Base-by-base conservation (phyloP, 305 asterid genomes). In the Fraxinus baroniana region DNA sequence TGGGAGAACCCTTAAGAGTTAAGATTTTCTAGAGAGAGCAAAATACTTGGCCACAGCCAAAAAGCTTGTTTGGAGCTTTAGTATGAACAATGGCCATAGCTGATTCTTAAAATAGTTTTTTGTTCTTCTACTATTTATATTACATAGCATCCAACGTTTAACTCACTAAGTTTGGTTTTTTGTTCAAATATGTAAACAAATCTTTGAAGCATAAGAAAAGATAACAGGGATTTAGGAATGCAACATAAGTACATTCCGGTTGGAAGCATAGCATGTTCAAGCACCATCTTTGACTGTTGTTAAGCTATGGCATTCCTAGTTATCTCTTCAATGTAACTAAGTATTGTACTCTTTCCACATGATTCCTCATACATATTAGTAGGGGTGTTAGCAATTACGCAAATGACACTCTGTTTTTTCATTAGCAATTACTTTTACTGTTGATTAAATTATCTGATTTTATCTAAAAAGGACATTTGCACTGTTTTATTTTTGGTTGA, bases 401-500 rank as follows among this genome's bases (percentile, higher is more conserved):
- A 37, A 37, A 37, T 37, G 44, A 37, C 44, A 7, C 0, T 7
- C 7, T 66, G 74, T 57, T 8, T 80, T 10, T 80, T 71, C 3
- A 9, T 30, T 36, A 28, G 33, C 36, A 62, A 35, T 26, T 41
- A 60, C 36, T 15, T 72, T 30, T 62, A 72, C 28, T 77, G 74
- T 71, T 37, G 64, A 57, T 68, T 78, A 3, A 80, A 28, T 66
- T 72, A 3, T 55, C 76, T 81, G 78, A 79, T 36, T 83, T 85
- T 52, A 77, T 64, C 74, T 81, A 39, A 52, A 49, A 82, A 79
- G 74, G 49, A 55, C 44, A 17, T 37, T 44, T 78, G 37, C 32
- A 46, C 12, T 81, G 76, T 78, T 7, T 30, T 79, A 79, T 84
- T 82, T 82, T 80, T 78, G 52, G 18, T 86, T 84, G 89, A 84